Conservation (phyloP, 2,329 filamentous ascomycete species). For the Sordariomycetes sp. region DNA sequence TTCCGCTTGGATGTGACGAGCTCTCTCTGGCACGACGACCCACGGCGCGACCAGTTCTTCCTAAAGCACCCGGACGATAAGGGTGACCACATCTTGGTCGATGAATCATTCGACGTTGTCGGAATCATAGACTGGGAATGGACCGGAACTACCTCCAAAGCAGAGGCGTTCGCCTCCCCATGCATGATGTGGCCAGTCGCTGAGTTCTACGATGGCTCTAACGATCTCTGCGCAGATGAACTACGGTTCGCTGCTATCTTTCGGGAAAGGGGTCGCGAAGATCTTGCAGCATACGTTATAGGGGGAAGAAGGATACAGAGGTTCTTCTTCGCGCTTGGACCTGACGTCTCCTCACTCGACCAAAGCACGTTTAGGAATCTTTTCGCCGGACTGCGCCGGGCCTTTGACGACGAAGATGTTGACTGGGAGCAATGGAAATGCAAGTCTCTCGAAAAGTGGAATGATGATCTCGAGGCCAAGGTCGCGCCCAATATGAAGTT, state of each 20-base stretch:
- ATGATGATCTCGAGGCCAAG: no score
- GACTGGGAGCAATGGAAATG: no score
- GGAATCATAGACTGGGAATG: slow-evolving; percentile 34
- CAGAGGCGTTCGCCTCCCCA: slow-evolving; percentile 19
- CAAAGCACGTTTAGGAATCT: no score
- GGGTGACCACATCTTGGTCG: slow-evolving; percentile 30
- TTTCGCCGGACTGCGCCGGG: no score
- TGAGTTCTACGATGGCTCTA: slow-evolving; percentile 19
- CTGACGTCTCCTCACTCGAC: no score
- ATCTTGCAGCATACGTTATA: slow-evolving; percentile 11
- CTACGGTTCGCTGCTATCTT: slow-evolving; percentile 12
- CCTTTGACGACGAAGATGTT: no score
- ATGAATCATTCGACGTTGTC: slow-evolving; percentile 26
- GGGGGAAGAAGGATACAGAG: no score
- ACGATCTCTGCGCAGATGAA: slow-evolving; percentile 14
- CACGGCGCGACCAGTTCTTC: slow-evolving; percentile 13
- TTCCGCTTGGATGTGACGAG: background rate
- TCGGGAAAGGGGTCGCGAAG: slow-evolving; percentile 10
- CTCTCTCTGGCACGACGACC: background rate
- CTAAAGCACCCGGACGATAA: slow-evolving; percentile 34
- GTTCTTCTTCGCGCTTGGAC: no score
- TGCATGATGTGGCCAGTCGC: slow-evolving; percentile 22
- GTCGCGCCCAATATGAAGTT: no score
- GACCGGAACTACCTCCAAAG: slow-evolving; percentile 15
- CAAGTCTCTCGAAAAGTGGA: no score